Conservation (phyloP, 2,329 filamentous ascomycete species). For the Fusarium neocosmosporiellum region DNA sequence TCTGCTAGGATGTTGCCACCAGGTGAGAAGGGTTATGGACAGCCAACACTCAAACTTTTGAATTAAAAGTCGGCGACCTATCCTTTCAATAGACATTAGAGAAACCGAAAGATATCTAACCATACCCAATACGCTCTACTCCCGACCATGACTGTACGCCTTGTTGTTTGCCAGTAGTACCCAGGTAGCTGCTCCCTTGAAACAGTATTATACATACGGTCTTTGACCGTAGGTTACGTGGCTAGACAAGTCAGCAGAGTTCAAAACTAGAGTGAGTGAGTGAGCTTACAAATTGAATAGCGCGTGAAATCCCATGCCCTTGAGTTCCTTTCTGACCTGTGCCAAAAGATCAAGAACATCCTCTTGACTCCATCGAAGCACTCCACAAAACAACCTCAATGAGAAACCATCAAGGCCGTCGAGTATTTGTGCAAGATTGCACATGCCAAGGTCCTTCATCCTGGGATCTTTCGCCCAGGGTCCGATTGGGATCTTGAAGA, state of each 20-base stretch:
- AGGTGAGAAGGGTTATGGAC: neutral
- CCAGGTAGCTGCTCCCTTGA: neutral
- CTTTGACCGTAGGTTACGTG: slow-evolving; percentile 26
- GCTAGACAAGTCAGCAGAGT: neutral
- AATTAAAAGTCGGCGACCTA: neutral
- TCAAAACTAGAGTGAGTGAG: fast-evolving
- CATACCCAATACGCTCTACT: neutral
- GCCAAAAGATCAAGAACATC: slow-evolving; percentile 13
- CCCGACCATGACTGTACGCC: neutral
- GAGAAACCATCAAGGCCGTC: slow-evolving; percentile 19
- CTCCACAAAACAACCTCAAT: slow-evolving; percentile 7
- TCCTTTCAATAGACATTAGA: neutral
- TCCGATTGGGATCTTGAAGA: slow-evolving; percentile 48
- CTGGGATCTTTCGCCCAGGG: slow-evolving; percentile 47
- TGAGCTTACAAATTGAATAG: slow-evolving; percentile 22
- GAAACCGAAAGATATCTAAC: neutral
- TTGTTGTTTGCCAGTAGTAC: neutral
- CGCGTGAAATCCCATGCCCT: slow-evolving; percentile 2
- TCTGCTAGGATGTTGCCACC: neutral
- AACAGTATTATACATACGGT: neutral
- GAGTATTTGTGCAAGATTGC: slow-evolving; percentile 17
- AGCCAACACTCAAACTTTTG: neutral
- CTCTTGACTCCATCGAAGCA: slow-evolving; percentile 4
- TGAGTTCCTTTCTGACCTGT: slow-evolving; percentile 10
- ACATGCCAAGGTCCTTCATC: slow-evolving; percentile 47